These are phyloP conservation scores for Rhododendron griersonianum DNA, from an alignment of 148 eudicot species.

Conservation along the genomic window DNA sequence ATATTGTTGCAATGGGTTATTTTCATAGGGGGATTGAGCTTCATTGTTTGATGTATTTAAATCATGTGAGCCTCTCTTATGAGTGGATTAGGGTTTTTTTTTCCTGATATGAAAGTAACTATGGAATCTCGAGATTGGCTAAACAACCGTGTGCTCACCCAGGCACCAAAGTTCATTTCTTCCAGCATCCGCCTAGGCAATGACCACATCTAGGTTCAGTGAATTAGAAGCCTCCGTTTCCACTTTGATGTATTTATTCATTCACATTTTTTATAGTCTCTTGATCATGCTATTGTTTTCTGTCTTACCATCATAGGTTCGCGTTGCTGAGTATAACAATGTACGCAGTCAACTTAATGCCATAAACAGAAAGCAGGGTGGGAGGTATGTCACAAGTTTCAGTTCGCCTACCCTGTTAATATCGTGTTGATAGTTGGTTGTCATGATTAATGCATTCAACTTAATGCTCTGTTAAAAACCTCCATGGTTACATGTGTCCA, in stretches of 20 bases:
- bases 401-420: background rate
- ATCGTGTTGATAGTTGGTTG: background rate
- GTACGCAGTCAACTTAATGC: constrained; percentile 97
- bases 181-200: background rate
- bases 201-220: background rate
- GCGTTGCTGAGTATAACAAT: constrained; percentile 91
- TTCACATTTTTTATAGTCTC: background rate
- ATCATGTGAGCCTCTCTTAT: background rate
- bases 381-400: constrained; percentile 55
- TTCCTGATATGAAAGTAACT: background rate
- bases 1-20: background rate
- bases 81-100: background rate
- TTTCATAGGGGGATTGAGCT: background rate
- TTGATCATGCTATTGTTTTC: background rate
- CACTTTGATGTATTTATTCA: background rate
- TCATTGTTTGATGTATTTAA: background rate
- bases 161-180: background rate
- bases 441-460: background rate
- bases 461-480: background rate
- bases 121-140: background rate
- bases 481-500: background rate
- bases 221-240: background rate
- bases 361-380: constrained; percentile 92
- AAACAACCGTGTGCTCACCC: background rate
- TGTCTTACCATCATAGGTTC: constrained; percentile 47